These are phyloP conservation scores for Entonaema liquescens DNA, from an alignment of 495 filamentous ascomycete genomes.

Conservation along the genomic window DNA sequence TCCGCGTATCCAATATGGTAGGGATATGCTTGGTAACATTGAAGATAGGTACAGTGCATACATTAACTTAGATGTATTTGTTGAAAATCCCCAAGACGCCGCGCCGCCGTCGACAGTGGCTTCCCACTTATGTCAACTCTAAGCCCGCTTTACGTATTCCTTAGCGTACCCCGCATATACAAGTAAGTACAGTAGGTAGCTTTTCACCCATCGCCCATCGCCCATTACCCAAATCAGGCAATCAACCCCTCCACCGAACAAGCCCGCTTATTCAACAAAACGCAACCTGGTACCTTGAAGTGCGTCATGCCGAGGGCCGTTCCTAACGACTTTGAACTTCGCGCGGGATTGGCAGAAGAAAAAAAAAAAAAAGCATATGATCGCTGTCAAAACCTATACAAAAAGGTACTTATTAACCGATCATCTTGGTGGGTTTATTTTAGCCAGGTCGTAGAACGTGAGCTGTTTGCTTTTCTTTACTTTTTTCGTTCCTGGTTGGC, in stretches of 20 bases:
- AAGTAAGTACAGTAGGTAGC: neutral
- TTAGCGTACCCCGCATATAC: conserved; percentile 22
- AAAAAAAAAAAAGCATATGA: conserved; percentile 7
- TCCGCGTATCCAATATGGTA: no score
- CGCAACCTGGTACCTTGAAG: neutral
- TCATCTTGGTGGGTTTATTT: neutral
- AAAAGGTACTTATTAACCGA: neutral
- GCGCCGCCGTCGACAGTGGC: neutral
- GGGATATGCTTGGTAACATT: no score
- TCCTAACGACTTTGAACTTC: no score
- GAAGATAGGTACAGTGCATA: no score
- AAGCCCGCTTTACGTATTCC: conserved; percentile 9
- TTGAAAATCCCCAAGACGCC: no score
- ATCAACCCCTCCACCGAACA: neutral
- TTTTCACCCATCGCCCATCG: no score
- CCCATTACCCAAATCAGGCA: neutral
- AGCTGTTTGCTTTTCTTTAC: neutral
- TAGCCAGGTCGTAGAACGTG: neutral
- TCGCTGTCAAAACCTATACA: neutral
- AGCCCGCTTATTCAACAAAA: neutral
- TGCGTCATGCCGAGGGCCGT: conserved; percentile 29
- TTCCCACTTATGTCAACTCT: no score
- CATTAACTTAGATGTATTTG: no score
- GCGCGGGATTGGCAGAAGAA: no score
- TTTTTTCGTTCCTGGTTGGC: neutral